These are phyloP conservation scores for Tricholoma flavovirens DNA, from an alignment of 768 basidiomycete genomes.

Conservation along the genomic window DNA sequence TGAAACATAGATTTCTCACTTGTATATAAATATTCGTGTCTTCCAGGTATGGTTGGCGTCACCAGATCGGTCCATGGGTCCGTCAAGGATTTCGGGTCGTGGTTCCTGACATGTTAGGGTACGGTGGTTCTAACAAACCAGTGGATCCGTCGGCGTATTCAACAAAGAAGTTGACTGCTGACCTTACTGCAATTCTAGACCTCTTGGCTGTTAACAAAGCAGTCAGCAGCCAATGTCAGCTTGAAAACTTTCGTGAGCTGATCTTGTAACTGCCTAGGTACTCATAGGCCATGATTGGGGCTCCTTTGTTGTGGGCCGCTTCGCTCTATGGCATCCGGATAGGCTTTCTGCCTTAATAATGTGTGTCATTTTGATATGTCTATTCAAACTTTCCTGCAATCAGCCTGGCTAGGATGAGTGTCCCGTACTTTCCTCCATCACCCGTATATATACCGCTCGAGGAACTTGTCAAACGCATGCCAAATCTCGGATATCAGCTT, in stretches of 20 bases:
- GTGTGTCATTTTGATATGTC: slow-evolving; percentile 32
- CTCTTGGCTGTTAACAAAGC: slow-evolving; percentile 44
- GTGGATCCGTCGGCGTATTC: slow-evolving; percentile 49
- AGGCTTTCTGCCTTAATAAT: slow-evolving; percentile 52
- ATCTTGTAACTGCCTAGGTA: slow-evolving; percentile 30
- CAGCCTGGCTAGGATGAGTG: slow-evolving; percentile 45
- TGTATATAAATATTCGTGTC: neutral
- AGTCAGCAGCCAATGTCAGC: slow-evolving; percentile 32
- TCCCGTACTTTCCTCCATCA: slow-evolving; percentile 61
- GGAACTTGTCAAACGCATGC: slow-evolving; percentile 44
- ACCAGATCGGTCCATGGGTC: slow-evolving; percentile 71
- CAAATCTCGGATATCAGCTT: slow-evolving; percentile 62
- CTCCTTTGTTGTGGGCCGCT: slow-evolving; percentile 52
- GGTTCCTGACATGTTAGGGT: slow-evolving; percentile 60
- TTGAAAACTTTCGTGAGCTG: neutral
- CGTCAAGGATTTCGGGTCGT: slow-evolving; percentile 56
- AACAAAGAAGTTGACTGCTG: slow-evolving; percentile 51
- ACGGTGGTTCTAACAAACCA: slow-evolving; percentile 61
- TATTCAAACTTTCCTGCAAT: slow-evolving; percentile 1
- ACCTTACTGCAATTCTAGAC: slow-evolving; percentile 64
- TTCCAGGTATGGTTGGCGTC: slow-evolving; percentile 66
- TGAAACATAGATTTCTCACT: neutral
- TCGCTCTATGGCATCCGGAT: slow-evolving; percentile 69
- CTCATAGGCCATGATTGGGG: slow-evolving; percentile 85
- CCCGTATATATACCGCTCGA: slow-evolving; percentile 42